Evolutionary conservation across 768 basidiomycete species (phyloP).

Genomic region (Filobasidium floriforme): DNA sequence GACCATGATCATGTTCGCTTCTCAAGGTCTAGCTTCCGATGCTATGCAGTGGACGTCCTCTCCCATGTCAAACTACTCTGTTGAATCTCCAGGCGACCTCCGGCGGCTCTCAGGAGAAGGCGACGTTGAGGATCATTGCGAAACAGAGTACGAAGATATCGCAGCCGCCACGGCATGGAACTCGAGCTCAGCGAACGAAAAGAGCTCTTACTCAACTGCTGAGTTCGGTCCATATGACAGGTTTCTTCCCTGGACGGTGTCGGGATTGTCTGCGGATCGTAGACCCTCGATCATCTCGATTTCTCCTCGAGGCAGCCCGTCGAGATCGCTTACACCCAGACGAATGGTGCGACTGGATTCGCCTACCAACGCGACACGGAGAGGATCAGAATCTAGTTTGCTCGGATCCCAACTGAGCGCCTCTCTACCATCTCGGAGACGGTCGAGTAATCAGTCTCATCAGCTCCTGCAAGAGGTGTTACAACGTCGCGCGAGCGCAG

Average conservation of each 20-base stretch:
- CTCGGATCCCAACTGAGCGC: background rate
- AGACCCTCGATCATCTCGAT: constrained; percentile 34
- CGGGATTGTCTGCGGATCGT: background rate
- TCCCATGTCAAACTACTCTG: background rate
- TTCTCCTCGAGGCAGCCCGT: constrained; percentile 28
- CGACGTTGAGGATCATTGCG: background rate
- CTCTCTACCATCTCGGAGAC: background rate
- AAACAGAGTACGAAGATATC: constrained; percentile 4
- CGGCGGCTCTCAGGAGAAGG: background rate
- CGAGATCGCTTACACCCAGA: background rate
- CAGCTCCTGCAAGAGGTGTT: background rate
- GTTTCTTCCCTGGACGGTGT: background rate
- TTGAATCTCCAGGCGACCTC: background rate
- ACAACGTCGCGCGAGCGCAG: background rate
- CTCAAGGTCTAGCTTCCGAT: background rate
- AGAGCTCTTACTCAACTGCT: background rate
- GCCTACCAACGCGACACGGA: background rate
- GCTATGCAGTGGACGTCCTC: background rate
- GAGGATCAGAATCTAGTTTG: background rate
- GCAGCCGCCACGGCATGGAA: background rate
- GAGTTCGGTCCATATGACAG: background rate
- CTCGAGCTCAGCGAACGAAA: background rate
- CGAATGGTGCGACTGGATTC: background rate
- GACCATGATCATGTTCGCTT: background rate
- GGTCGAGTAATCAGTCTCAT: background rate